These are phyloP conservation scores for Fraxinus latifolia DNA, from an alignment of 305 asterid species.

Conservation along the genomic window DNA sequence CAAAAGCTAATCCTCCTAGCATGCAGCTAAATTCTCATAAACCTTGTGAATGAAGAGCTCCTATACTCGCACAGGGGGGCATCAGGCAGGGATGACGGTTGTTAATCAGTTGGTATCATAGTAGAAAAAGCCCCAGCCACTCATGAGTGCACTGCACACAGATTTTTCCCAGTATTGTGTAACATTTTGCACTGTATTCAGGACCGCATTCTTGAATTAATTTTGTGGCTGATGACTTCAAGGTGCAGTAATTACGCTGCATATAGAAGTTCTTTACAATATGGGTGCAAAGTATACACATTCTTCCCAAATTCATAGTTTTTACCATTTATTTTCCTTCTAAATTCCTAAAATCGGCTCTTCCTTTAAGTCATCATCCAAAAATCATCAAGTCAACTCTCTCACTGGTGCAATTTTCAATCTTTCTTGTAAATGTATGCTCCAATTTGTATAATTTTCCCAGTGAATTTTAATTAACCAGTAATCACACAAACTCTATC, in stretches of 20 bases:
- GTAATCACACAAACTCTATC: neutral
- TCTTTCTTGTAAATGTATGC: neutral
- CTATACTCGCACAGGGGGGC: neutral
- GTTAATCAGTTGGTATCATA: neutral
- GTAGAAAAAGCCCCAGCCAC: neutral
- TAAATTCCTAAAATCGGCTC: neutral
- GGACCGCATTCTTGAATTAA: neutral
- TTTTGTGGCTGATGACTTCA: neutral
- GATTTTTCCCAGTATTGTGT: neutral
- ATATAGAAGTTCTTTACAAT: neutral
- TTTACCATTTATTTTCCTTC: neutral
- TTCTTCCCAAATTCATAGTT: neutral
- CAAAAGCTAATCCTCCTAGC: neutral
- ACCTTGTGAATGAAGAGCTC: neutral
- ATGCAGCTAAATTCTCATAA: neutral
- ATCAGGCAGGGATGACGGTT: neutral
- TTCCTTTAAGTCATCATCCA: neutral
- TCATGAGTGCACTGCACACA: neutral
- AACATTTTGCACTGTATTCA: neutral
- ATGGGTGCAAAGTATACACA: neutral
- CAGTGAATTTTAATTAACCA: neutral
- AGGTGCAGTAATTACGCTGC: neutral
- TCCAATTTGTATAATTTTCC: neutral
- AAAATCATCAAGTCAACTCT: neutral
- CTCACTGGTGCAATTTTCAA: neutral